Base-by-base conservation (phyloP, 2,329 filamentous ascomycete genomes). In the Laburnicola sp. region DNA sequence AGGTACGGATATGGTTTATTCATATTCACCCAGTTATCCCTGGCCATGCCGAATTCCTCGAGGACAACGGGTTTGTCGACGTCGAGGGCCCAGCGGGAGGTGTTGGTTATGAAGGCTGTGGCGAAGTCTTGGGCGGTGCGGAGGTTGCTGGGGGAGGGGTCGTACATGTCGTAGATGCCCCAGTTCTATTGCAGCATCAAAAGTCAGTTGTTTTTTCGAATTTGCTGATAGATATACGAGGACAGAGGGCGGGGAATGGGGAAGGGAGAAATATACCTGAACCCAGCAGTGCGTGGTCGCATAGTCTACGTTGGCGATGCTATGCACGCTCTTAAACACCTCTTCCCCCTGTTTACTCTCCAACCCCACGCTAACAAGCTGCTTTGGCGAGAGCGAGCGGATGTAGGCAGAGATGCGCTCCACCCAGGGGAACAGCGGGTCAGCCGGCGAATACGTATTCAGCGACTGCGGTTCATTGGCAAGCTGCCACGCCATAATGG, bases 401-500 rank as follows among this genome's bases (percentile, higher is more conserved):
- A 75, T 74, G 52, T 72, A 74, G 2, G 59, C 27, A 0, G 71
- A 72, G 30, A 64, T 74, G 23, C 69, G 66, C 5, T 69, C 58
- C 3, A 74, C 60, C 72, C 72, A 75, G 2, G 69, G 60, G 45
- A 74, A 65, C 6, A 75, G 59, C 3, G 67, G 49, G 43, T 75
- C 72, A 63, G 65, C 16, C 66, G 70, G 0, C 65, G 57, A 4
- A 56, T 53, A 3, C 66, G 54, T 10, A 30, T 23, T 41, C 56
- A 60, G n/a, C 3, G 64, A 61, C 40, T 75, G 72, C 3, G 72
- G 72, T 49, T 75, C 72, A 43, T 75, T 75, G 26, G 72, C 72
- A 6, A 74, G 58, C 50, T 75, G 69, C 72, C 72, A 75, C 11
- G 72, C 74, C 72, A 74, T 75, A 44, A 74, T 67, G 1, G 72